These are phyloP conservation scores for Fonsecaea erecta DNA, from an alignment of 2,329 filamentous ascomycete species.

Conservation along the genomic window DNA sequence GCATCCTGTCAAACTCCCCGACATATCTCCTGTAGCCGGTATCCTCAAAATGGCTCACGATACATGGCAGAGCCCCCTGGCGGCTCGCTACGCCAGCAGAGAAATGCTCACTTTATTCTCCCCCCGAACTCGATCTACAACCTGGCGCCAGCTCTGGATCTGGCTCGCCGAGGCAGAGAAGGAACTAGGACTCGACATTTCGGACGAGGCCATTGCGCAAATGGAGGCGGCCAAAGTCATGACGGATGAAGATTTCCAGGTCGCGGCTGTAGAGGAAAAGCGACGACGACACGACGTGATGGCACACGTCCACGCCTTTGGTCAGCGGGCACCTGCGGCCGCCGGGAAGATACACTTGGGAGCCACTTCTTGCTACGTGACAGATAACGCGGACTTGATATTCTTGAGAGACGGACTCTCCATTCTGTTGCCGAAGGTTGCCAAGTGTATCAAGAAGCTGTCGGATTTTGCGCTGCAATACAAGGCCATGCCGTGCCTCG, in stretches of 20 bases:
- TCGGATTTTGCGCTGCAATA: slow-evolving; percentile 72
- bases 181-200: slow-evolving; percentile 78
- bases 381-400: slow-evolving; percentile 76
- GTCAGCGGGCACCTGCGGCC: slow-evolving; percentile 72
- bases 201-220: slow-evolving; percentile 73
- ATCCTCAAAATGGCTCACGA: slow-evolving; percentile 48
- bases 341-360: slow-evolving; percentile 83
- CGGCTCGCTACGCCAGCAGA: slow-evolving; percentile 71
- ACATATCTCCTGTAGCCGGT: background rate
- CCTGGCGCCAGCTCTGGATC: slow-evolving; percentile 85
- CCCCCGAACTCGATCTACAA: slow-evolving; percentile 72
- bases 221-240: slow-evolving; percentile 76
- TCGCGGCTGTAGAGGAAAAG: slow-evolving; percentile 77
- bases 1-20: background rate
- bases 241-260: slow-evolving; percentile 76
- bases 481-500: slow-evolving; percentile 73
- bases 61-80: slow-evolving; percentile 70
- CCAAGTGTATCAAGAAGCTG: slow-evolving; percentile 77
- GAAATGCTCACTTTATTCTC: slow-evolving; percentile 84
- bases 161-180: slow-evolving; percentile 81
- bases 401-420: slow-evolving; percentile 76
- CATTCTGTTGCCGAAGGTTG: slow-evolving; percentile 76
- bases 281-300: slow-evolving; percentile 68
- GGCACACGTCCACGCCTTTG: slow-evolving; percentile 75
- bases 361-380: slow-evolving; percentile 64